Percentiles rank a stretch among this genome's conserved stretches.
Conservation (phyloP, 1,139 yeast genomes). For the Scheffersomyces parashehatae region DNA sequence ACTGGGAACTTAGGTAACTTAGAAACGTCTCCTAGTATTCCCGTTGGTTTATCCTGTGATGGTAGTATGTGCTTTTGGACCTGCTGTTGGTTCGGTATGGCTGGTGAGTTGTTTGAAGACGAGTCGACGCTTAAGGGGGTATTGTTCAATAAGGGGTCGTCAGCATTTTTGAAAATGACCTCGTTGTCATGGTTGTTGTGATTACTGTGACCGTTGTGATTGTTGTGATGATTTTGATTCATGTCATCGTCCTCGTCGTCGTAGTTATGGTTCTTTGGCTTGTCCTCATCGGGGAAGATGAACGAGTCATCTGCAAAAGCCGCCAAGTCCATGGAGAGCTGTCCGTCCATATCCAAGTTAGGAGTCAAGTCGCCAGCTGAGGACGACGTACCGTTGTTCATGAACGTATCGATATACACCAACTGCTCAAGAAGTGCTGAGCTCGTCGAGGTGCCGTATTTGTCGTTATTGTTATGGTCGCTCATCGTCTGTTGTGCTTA, state of each 20-base stretch:
- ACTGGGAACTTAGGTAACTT: slow-evolving; percentile 61
- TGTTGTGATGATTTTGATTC: slow-evolving; percentile 2
- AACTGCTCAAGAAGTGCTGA: slow-evolving; percentile 72
- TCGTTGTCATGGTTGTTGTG: not conserved
- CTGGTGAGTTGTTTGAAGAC: not conserved
- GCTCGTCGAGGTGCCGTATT: slow-evolving; percentile 45
- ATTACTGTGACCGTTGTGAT: not conserved
- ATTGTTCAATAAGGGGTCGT: not conserved
- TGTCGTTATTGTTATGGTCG: slow-evolving; percentile 10
- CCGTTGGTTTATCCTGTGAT: not conserved
- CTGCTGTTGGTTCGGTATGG: slow-evolving; percentile 1
- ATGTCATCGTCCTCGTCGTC: slow-evolving; percentile 13
- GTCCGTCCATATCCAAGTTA: slow-evolving; percentile 59
- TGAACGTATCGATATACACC: slow-evolving; percentile 73
- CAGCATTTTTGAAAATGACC: not conserved
- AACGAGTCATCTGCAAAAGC: slow-evolving; percentile 81
- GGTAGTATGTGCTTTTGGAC: not conserved
- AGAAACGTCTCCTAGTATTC: slow-evolving; percentile 11
- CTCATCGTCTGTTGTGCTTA: slow-evolving; percentile 5
- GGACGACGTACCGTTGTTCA: slow-evolving; percentile 39
- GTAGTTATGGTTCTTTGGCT: slow-evolving; percentile 39
- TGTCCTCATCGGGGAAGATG: slow-evolving; percentile 77
- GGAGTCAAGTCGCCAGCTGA: slow-evolving; percentile 34
- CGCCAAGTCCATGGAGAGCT: slow-evolving; percentile 68
- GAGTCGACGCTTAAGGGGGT: not conserved